Evolutionary conservation across 305 asterid genomes (phyloP).

Genomic region (Rubia peregrina): DNA sequence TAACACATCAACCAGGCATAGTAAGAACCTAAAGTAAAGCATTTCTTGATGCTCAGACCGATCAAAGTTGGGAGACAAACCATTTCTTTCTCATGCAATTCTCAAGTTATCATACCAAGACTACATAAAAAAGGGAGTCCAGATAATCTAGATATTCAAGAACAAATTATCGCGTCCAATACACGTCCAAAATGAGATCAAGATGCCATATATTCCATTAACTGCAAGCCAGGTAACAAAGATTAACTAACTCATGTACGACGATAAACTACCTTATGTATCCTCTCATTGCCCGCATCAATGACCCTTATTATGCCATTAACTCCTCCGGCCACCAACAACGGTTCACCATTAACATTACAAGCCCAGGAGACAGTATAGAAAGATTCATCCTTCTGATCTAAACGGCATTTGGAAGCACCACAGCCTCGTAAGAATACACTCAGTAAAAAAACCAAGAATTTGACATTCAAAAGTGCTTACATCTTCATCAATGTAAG

Average conservation of each 20-base stretch:
- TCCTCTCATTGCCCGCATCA: constrained; percentile 80
- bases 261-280: constrained; percentile 53
- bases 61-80: neutral
- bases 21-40: neutral
- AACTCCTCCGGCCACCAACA: constrained; percentile 85
- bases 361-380: constrained; percentile 99
- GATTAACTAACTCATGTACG: neutral
- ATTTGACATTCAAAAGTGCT: constrained; percentile 23
- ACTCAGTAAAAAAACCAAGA: neutral
- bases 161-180: neutral
- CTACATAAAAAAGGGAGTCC: neutral
- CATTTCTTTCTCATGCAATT: constrained; percentile 1
- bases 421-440: constrained; percentile 31
- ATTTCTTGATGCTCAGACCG: neutral
- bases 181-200: neutral
- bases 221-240: constrained; percentile 11
- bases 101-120: neutral
- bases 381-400: constrained; percentile 95
- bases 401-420: constrained; percentile 33
- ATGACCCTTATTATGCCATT: constrained; percentile 82
- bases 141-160: neutral
- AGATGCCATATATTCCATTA: neutral
- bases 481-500: constrained; percentile 97
- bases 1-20: neutral
- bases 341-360: constrained; percentile 68